A percentile compares a stretch with the other conserved stretches of the same genome.
These are phyloP conservation scores for Cladosporium colombiae DNA, from an alignment of 2,329 filamentous ascomycete species.

Conservation along the genomic window DNA sequence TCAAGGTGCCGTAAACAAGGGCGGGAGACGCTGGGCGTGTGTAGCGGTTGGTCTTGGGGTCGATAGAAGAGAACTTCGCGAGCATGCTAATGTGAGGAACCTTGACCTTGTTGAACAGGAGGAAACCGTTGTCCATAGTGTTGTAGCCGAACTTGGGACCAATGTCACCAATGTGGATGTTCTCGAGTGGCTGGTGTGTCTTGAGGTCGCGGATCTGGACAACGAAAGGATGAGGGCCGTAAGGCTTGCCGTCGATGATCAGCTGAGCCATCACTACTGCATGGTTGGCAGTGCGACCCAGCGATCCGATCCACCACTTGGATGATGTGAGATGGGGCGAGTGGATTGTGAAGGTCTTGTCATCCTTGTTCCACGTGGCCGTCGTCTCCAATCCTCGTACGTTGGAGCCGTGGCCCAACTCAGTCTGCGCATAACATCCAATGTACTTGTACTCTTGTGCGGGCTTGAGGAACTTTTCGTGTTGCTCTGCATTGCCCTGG, in stretches of 20 bases:
- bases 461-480: conserved; percentile 69
- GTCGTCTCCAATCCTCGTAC: conserved; percentile 72
- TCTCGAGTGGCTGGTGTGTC: conserved; percentile 68
- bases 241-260: conserved; percentile 65
- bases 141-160: conserved; percentile 62
- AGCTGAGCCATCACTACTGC: conserved; percentile 80
- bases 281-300: conserved; percentile 74
- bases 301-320: conserved; percentile 84
- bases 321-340: conserved; percentile 72
- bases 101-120: conserved; percentile 75
- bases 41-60: conserved; percentile 69
- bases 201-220: conserved; percentile 71
- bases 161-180: conserved; percentile 75
- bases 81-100: conserved; percentile 75
- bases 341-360: conserved; percentile 74
- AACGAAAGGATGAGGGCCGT: conserved; percentile 76
- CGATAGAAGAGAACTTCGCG: conserved; percentile 68
- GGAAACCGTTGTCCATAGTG: conserved; percentile 80
- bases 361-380: conserved; percentile 70
- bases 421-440: conserved; percentile 79
- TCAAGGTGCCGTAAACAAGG: conserved; percentile 73
- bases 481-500: conserved; percentile 72
- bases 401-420: conserved; percentile 77
- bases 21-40: conserved; percentile 65
- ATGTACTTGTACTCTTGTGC: conserved; percentile 71